Evolutionary conservation across 306 rosid genomes (phyloP).

Genomic region (Pterocarpus macrocarpus): DNA sequence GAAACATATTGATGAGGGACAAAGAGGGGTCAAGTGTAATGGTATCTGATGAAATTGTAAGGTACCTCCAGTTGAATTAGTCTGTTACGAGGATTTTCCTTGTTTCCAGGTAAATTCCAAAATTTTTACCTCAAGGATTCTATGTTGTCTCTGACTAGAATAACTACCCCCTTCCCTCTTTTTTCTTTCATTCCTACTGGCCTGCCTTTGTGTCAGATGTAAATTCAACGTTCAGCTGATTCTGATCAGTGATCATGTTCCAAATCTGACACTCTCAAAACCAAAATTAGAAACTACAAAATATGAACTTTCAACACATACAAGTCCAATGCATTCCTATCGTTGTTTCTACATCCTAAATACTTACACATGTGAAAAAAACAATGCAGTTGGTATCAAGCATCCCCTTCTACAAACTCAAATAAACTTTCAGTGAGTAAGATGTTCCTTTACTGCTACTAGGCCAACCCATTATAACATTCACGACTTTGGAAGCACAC

Average conservation of each 20-base stretch:
- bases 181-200: conserved; percentile 2
- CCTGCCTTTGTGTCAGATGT: conserved; percentile 29
- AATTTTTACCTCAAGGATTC: background rate
- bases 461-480: background rate
- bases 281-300: conserved; percentile 28
- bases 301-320: conserved; percentile 13
- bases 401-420: conserved; percentile 24
- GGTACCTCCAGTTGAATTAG: background rate
- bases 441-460: background rate
- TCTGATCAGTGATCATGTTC: background rate
- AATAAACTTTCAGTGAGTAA: conserved; percentile 16
- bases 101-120: background rate
- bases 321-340: conserved; percentile 1
- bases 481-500: no score
- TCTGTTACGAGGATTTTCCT: background rate
- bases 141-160: conserved; percentile 13
- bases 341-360: conserved; percentile 27
- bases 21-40: background rate
- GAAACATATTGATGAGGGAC: conserved; percentile 10
- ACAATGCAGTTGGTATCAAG: conserved; percentile 11
- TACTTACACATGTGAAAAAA: background rate
- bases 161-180: background rate
- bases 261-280: conserved; percentile 6
- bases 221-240: conserved; percentile 13
- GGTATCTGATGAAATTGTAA: background rate